Evolutionary conservation across 2,329 filamentous ascomycete species (phyloP), one percentile per base, ranked within the genome.

Genomic region (Diaporthe citrichinensis): DNA sequence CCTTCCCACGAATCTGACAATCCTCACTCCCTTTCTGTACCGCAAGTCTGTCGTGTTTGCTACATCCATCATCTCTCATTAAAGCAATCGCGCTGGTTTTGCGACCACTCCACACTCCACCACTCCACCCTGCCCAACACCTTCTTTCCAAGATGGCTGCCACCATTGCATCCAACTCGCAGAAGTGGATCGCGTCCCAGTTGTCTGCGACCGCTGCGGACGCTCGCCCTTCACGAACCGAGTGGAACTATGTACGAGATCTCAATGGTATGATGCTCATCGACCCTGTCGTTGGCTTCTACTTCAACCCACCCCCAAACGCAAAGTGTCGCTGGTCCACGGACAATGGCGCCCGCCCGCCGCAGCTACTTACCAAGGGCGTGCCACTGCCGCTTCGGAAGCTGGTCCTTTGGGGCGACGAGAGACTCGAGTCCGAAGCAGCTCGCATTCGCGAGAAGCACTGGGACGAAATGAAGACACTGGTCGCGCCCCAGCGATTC

Each of bases 401-500:
- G 14, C 51, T 77, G 59, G 9, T 61, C 25, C 57, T 71, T 7
- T 76, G 74, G 74, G 12, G 58, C 8, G 74, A 77, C 41, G 53
- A 41, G 8, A 62, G 17, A 25, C 62, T 74, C 57, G 51, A 73
- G 17, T 23, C 12, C 12, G 59, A 76, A 68, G 74, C 62, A n/a
- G 65, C 58, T 83, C 5, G 78, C 25, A 71, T 86, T 36, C 85
- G 85, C 55, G 79, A 81, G 65, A 75, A 80, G 53, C 80, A 84
- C 65, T 86, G 84, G 84, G 69, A 81, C 0, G 71, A 79, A 15
- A 83, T 88, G 81, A 83, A 80, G 75, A 46, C 49, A 1, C 84
- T 87, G 80, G 76, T 72, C 28, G 59, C 79, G 28, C 83, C 81
- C 2, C 23, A 79, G 39, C 80, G 73, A 76, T 87, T 84, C 80